These are phyloP conservation scores for Orbilia quercus DNA, from an alignment of 2,329 filamentous ascomycete species.

Conservation along the genomic window DNA sequence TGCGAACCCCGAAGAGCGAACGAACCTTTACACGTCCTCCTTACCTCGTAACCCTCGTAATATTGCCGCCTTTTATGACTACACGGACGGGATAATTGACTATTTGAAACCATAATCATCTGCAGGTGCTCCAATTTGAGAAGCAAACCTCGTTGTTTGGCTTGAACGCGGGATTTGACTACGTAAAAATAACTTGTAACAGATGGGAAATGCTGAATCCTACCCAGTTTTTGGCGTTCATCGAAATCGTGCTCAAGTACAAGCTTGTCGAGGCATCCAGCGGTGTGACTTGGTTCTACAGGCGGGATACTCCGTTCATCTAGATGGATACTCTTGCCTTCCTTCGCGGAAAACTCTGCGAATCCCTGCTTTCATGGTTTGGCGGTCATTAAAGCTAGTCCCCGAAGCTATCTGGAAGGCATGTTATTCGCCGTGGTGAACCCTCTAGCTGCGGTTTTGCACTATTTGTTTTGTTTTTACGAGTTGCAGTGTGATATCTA, in stretches of 20 bases:
- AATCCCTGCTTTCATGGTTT: neutral
- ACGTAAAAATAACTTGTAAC: slow-evolving; percentile 52
- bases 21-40: neutral
- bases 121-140: slow-evolving; percentile 45
- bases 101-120: slow-evolving; percentile 10
- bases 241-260: slow-evolving; percentile 52
- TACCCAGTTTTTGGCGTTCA: slow-evolving; percentile 52
- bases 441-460: no score
- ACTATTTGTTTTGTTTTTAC: no score
- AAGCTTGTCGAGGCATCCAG: slow-evolving; percentile 43
- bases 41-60: neutral
- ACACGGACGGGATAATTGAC: slow-evolving; percentile 19
- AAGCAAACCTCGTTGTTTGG: slow-evolving; percentile 52
- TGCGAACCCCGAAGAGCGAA: slow-evolving; percentile 2
- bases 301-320: slow-evolving; percentile 37
- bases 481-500: no score
- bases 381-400: no score
- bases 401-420: no score
- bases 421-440: no score
- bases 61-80: neutral
- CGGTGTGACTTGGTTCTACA: slow-evolving; percentile 52
- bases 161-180: slow-evolving; percentile 46
- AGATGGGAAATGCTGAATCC: slow-evolving; percentile 53
- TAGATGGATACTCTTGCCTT: slow-evolving; percentile 2
- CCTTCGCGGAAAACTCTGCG: neutral